phyloP scores from a whole-genome alignment of 768 basidiomycete genomes.

The Leucogyrophana mollusca region DNA sequence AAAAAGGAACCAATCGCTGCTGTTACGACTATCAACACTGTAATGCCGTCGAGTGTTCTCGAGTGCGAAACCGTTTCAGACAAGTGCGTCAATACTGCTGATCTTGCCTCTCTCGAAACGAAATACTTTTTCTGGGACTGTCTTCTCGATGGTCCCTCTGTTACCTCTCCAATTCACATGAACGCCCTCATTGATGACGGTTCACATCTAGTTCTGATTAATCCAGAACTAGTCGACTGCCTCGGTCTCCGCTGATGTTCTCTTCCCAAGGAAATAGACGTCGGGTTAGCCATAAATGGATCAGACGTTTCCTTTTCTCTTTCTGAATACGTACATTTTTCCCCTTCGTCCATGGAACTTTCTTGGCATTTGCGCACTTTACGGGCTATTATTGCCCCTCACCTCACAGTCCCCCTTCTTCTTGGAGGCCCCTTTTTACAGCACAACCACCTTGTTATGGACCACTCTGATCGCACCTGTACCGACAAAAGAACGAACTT shows the following conservation, averaged over 20 bases:
- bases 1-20: not conserved
- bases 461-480: not conserved
- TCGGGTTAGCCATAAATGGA: constrained; percentile 1
- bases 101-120: not conserved
- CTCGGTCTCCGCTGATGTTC: constrained; percentile 1
- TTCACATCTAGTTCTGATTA: constrained; percentile 31
- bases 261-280: constrained; percentile 3
- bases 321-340: constrained; percentile 14
- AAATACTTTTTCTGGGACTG: constrained; percentile 12
- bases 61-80: not conserved
- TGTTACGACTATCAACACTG: not conserved
- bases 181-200: constrained; percentile 4
- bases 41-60: not conserved
- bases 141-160: not conserved
- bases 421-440: constrained; percentile 3
- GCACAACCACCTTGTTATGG: constrained; percentile 2
- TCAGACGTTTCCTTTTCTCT: not conserved
- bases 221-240: constrained; percentile 14
- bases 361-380: constrained; percentile 5
- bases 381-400: constrained; percentile 14
- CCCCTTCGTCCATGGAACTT: constrained; percentile 4
- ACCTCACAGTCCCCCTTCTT: constrained; percentile 12
- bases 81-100: not conserved
- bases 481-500: not conserved
- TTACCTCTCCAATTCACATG: not conserved